Evolutionary conservation across 331 rosid species (phyloP).

Genomic region (Malus hybrid): DNA sequence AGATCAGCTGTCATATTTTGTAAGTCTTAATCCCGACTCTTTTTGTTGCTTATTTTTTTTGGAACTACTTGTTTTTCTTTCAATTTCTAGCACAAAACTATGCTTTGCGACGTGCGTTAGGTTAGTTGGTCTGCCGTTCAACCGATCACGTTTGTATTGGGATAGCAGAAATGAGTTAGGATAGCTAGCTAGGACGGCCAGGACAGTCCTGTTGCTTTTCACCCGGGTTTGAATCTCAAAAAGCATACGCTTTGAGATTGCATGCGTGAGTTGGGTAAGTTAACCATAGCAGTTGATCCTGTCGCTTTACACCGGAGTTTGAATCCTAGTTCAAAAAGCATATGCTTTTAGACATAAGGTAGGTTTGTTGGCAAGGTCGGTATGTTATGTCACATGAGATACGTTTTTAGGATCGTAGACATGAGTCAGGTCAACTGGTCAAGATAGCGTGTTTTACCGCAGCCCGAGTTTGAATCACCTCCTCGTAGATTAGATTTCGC

Average conservation of each 20-base stretch:
- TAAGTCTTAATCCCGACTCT: constrained; percentile 23
- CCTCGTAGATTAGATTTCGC: neutral
- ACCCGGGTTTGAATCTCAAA: neutral
- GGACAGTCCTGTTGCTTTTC: neutral
- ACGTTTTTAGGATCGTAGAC: neutral
- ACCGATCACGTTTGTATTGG: neutral
- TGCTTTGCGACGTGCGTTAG: too few species aligned
- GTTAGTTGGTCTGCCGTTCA: too few species aligned
- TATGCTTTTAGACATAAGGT: neutral
- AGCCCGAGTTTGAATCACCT: neutral
- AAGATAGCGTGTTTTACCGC: neutral
- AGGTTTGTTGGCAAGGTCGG: neutral
- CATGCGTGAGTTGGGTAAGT: neutral
- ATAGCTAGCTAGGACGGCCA: neutral
- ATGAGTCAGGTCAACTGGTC: neutral
- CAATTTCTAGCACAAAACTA: too few species aligned
- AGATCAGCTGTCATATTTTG: constrained; percentile 81
- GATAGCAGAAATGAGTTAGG: neutral
- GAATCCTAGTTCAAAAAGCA: neutral
- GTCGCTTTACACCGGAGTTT: neutral
- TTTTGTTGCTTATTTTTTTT: neutral
- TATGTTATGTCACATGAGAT: neutral
- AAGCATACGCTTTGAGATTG: neutral
- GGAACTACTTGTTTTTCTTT: neutral
- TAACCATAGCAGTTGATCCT: neutral